Evolutionary conservation across 1,139 yeast species (phyloP).

Genomic region (Yamadazyma songkhlaensis): DNA sequence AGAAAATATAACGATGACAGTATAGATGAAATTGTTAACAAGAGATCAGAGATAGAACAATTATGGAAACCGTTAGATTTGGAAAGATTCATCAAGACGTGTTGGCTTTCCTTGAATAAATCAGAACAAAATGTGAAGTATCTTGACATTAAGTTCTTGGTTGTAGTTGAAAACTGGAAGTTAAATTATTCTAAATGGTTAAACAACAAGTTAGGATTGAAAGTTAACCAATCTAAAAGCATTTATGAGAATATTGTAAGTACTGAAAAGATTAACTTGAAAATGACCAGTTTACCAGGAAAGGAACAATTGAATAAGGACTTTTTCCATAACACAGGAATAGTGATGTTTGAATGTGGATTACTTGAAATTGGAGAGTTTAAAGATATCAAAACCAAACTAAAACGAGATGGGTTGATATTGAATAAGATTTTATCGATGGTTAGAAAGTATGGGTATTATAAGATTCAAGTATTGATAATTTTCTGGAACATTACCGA

Average conservation of each 20-base stretch:
- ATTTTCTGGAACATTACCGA: constrained; percentile 37
- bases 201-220: constrained; percentile 35
- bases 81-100: constrained; percentile 18
- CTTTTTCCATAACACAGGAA: constrained; percentile 36
- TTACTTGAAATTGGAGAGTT: constrained; percentile 19
- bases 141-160: constrained; percentile 28
- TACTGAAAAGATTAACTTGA: constrained; percentile 23
- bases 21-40: constrained; percentile 20
- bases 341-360: constrained; percentile 50
- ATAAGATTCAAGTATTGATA: constrained; percentile 35
- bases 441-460: constrained; percentile 31
- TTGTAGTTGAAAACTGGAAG: constrained; percentile 46
- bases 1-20: constrained; percentile 18
- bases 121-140: constrained; percentile 17
- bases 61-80: constrained; percentile 44
- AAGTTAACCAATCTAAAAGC: constrained; percentile 22
- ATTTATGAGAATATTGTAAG: constrained; percentile 25
- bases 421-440: constrained; percentile 38
- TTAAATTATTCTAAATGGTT: constrained; percentile 46
- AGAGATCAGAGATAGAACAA: constrained; percentile 31
- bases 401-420: constrained; percentile 34
- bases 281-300: constrained; percentile 38
- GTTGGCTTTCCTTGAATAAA: constrained; percentile 22
- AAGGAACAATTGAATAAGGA: constrained; percentile 30
- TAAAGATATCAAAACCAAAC: constrained; percentile 23